Percentiles rank a stretch among this genome's conserved stretches.
Evolutionary conservation across 2,329 filamentous ascomycete species (phyloP).

Genomic region (Apiospora malaysiana): DNA sequence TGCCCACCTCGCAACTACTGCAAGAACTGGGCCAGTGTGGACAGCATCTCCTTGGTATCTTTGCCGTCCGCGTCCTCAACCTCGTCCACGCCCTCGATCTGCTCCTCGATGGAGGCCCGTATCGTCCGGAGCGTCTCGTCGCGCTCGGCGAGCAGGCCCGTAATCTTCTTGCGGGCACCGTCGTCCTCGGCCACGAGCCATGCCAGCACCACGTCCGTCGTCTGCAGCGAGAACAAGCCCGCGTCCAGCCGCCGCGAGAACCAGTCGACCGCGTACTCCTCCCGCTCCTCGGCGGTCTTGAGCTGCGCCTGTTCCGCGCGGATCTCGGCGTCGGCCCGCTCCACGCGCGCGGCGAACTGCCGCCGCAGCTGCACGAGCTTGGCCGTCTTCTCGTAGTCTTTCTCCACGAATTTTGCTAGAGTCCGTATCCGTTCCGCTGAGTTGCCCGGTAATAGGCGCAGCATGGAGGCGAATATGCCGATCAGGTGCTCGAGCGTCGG

Average conservation of each 20-base stretch:
- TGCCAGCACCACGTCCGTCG: constrained; percentile 81
- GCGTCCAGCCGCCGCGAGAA: constrained; percentile 79
- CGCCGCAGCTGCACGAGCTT: constrained; percentile 74
- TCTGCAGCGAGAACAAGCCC: constrained; percentile 83
- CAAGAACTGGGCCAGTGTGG: constrained; percentile 58
- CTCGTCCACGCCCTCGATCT: constrained; percentile 53
- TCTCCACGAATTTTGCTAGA: constrained; percentile 94
- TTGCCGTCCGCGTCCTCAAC: constrained; percentile 61
- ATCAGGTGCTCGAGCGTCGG: constrained; percentile 79
- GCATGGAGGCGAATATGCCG: constrained; percentile 81
- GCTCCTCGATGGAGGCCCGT: constrained; percentile 69
- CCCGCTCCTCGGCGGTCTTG: constrained; percentile 57
- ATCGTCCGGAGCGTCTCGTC: constrained; percentile 71
- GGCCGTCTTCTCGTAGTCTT: constrained; percentile 83
- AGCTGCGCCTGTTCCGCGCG: constrained; percentile 59
- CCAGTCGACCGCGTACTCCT: constrained; percentile 72
- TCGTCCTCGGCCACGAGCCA: constrained; percentile 92
- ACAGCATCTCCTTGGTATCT: constrained; percentile 62
- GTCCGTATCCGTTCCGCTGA: constrained; percentile 81
- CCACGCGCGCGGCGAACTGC: constrained; percentile 70
- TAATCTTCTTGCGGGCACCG: constrained; percentile 71
- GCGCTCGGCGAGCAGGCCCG: constrained; percentile 67
- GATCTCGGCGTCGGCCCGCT: constrained; percentile 68
- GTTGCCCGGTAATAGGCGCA: constrained; percentile 79
- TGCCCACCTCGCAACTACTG: constrained; percentile 24